Evolutionary conservation across 2,329 filamentous ascomycete species (phyloP), one percentile per base, ranked within the genome.

Genomic region (Aspergillus viridinutans): DNA sequence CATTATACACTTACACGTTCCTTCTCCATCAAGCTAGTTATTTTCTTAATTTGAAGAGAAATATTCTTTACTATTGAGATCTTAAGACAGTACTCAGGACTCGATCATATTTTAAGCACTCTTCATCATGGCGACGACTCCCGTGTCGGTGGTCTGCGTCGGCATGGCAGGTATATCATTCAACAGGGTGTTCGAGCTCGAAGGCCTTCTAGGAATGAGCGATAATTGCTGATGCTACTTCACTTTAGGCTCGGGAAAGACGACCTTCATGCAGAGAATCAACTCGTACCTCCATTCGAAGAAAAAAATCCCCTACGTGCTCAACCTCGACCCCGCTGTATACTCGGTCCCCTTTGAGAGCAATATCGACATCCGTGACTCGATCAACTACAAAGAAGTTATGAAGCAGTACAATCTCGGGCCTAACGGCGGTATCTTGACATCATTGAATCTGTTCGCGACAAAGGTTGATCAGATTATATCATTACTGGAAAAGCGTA

Each of bases 361-460:
- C 74, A 99, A 99, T 76, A 97, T 99, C 77, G 94, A 99, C 76
- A 99, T 99, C 67, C 91, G 95, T 69, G 94, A 99, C 77, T 94
- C 90, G 26, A 93, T 99, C 74, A 97, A 99, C 83, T 99, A 99
- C 81, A 94, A 96, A 74, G 93, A 99, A 76, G 94, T 99, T 62
- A 99, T 99, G 95, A 95, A 93, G 77, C 92, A 97, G 77, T 97
- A 97, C 76, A 97, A 97, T 71, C 84, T 99, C 0, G 94, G 94
- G 0, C 94, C 94, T 8, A 99, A 99, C 78, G 94, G 94, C 53
- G 95, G 92, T 49, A 99, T 99, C 69, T 79, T 99, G 64, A 99
- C 95, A 1, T 94, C 90, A 10, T 80, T 99, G 50, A 99, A 99
- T 73, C 84, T 99, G 26, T 99, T 99, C 74, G 91, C 92, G 45